Evolutionary conservation across 2,329 filamentous ascomycete genomes (phyloP).

Genomic region (Graphiopsis chlorocephala): DNA sequence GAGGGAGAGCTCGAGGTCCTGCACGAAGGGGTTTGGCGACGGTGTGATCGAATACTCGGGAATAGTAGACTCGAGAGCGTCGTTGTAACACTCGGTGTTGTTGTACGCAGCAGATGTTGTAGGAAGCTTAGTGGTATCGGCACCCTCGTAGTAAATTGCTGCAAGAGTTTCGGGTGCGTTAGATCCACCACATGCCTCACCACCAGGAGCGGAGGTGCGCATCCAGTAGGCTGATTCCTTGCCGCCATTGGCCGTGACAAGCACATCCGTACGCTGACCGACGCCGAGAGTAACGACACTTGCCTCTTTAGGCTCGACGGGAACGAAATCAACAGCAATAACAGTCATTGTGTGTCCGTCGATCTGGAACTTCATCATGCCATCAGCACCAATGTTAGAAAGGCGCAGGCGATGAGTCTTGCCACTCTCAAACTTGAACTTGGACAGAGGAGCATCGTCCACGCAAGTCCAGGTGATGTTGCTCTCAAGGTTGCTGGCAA

Average conservation of each 20-base stretch:
- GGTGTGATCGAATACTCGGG: constrained; percentile 53
- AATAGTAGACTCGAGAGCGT: constrained; percentile 52
- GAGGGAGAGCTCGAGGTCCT: constrained; percentile 47
- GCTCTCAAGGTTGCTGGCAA: constrained; percentile 20
- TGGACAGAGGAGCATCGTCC: constrained; percentile 29
- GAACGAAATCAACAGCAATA: constrained; percentile 44
- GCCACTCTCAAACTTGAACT: constrained; percentile 41
- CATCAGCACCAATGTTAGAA: constrained; percentile 43
- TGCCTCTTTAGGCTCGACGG: constrained; percentile 41
- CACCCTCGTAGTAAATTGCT: constrained; percentile 63
- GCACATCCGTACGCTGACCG: constrained; percentile 42
- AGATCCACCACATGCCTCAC: constrained; percentile 27
- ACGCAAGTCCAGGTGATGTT: constrained; percentile 21
- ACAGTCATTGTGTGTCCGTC: constrained; percentile 45
- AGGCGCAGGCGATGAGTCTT: constrained; percentile 44
- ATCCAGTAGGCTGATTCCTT: constrained; percentile 37
- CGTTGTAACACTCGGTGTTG: constrained; percentile 54
- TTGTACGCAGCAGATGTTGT: constrained; percentile 38
- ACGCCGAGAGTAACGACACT: constrained; percentile 41
- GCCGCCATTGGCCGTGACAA: constrained; percentile 37
- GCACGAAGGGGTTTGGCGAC: constrained; percentile 30
- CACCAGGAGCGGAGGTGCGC: constrained; percentile 34
- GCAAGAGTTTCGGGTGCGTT: constrained; percentile 49
- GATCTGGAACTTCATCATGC: constrained; percentile 43
- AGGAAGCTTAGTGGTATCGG: constrained; percentile 51